Conservation (phyloP, 2,329 filamentous ascomycete species). For the Pseudocercospora macadamiae region DNA sequence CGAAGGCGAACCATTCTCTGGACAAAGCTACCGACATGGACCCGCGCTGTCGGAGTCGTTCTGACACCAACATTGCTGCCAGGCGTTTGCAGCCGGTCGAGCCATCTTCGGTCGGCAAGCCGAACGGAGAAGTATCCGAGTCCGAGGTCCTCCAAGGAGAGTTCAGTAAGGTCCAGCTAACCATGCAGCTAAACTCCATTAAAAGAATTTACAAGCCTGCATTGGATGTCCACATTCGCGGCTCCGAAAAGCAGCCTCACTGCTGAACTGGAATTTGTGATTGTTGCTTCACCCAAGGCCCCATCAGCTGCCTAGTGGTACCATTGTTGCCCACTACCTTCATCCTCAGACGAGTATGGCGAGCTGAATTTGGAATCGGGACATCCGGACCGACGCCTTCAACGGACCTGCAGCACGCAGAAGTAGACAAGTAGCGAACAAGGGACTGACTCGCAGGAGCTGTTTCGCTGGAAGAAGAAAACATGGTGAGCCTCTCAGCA, state of each 20-base stretch:
- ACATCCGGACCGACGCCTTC: neutral
- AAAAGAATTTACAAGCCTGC: no score
- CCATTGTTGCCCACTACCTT: neutral
- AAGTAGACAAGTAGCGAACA: neutral
- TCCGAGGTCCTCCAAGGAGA: no score
- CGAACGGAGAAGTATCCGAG: no score
- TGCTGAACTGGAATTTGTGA: neutral
- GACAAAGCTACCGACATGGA: neutral
- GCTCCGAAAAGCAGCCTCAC: neutral
- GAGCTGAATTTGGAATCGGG: neutral
- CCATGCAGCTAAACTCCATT: no score
- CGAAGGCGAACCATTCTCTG: neutral
- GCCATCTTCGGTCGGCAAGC: no score
- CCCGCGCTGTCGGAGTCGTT: neutral
- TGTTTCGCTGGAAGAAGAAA: neutral
- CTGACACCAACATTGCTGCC: no score
- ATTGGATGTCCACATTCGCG: no score
- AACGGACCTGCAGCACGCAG: neutral
- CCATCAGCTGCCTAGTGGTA: neutral
- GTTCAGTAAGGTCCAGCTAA: no score
- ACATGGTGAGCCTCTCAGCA: neutral
- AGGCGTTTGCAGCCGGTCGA: no score
- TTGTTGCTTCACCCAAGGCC: neutral
- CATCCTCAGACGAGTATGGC: neutral
- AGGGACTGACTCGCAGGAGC: neutral